Percentiles rank a stretch among this genome's conserved stretches.
Conservation (phyloP, 306 rosid species). For the Argentina anserina region DNA sequence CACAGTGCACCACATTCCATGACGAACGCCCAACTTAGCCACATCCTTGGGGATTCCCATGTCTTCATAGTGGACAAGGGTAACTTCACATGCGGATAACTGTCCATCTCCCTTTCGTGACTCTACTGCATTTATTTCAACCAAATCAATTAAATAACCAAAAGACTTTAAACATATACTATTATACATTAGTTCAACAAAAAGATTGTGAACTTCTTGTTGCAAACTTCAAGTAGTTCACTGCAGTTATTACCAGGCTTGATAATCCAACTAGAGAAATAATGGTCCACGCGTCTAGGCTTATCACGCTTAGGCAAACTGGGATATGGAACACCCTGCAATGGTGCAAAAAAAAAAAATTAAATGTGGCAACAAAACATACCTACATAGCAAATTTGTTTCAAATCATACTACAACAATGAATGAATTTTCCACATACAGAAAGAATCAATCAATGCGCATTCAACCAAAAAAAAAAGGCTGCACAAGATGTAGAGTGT, state of each 20-base stretch:
- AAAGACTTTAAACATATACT: conserved; percentile 11
- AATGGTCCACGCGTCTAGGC: conserved; percentile 89
- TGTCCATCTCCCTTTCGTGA: conserved; percentile 93
- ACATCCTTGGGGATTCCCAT: conserved; percentile 99
- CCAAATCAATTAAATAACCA: conserved; percentile 27
- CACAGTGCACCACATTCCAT: conserved; percentile 99
- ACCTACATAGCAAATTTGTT: neutral
- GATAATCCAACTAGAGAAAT: conserved; percentile 91
- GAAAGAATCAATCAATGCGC: neutral
- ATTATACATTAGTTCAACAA: conserved; percentile 10
- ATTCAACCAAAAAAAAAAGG: neutral
- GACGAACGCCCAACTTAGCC: conserved; percentile 95
- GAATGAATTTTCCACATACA: neutral
- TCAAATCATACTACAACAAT: neutral
- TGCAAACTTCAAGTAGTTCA: neutral
- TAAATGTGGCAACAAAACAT: neutral
- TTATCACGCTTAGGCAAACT: conserved; percentile 85
- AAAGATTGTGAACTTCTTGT: conserved; percentile 6
- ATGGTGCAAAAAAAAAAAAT: conserved; percentile 22
- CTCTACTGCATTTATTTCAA: conserved; percentile 59
- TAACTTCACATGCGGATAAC: conserved; percentile 86
- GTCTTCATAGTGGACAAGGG: conserved; percentile 85
- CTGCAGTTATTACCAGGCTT: conserved; percentile 62
- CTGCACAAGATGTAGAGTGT: neutral
- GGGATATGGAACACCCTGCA: conserved; percentile 79